Evolutionary conservation across 2,329 filamentous ascomycete genomes (phyloP), one percentile per base, ranked within the genome.

Genomic region (Beauveria caledonica): DNA sequence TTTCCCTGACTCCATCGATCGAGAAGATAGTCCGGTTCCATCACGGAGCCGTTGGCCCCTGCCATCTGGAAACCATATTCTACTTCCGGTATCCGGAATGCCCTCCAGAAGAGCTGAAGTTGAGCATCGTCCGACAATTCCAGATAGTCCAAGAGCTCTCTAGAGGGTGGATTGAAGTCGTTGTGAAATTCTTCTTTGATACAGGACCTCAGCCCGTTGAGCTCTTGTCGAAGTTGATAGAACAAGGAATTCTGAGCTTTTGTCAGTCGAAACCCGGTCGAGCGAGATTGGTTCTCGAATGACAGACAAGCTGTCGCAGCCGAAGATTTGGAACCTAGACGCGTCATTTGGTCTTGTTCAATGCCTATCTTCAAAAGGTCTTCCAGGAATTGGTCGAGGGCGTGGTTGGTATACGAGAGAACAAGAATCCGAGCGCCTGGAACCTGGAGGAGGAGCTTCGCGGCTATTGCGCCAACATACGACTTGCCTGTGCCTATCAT

Each of bases 401-500:
- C 84, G 64, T 88, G 86, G 57, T 89, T 88, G 0, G 86, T 90
- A 61, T 84, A 90, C 27, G 82, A 85, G 2, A 88, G 69, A 0
- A 92, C 80, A 0, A 92, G 74, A 0, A 91, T 80, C 0, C 69
- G 81, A 29, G 81, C 74, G 0, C 64, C 21, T 0, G 80, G 83
- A 5, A 76, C 66, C 1, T 81, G 68, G 21, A 84, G 71, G 0
- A 92, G 67, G 0, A 77, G 70, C 57, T 85, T 85, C 0, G 83
- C 80, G 1, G 86, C 74, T 2, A 88, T 72, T 0, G 87, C 84
- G 0, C 89, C 89, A 3, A 90, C 80, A 63, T 89, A 89, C 0
- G 87, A 90, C 64, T 92, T 92, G 1, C 89, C 89, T 0, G 87
- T 92, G 0, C 86, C 85, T 86, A 50, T 21, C 49, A 62, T 42